Conservation (phyloP, 257 asterid genomes). For the Coffea canephora region DNA sequence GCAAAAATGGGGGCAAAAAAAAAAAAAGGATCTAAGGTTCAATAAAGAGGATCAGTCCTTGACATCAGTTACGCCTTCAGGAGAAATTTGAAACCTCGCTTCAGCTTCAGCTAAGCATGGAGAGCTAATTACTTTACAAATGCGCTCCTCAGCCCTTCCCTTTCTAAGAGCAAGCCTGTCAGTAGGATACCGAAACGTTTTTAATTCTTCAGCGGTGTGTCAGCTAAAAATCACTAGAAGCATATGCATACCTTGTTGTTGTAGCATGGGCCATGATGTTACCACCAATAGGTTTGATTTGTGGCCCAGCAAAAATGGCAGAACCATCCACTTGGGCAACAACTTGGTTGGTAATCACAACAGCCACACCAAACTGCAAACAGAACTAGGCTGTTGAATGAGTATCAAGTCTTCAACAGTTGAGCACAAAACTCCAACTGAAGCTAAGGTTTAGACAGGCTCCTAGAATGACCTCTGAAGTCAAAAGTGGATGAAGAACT, state of each 20-base stretch:
- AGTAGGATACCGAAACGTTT: background rate
- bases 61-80: slow-evolving; percentile 80
- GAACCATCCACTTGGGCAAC: slow-evolving; percentile 99
- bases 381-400: background rate
- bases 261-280: slow-evolving; percentile 98
- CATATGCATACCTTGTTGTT: slow-evolving; percentile 60
- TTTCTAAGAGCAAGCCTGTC: slow-evolving; percentile 81
- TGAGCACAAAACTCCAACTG: background rate
- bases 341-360: slow-evolving; percentile 94
- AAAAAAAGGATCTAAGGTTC: background rate
- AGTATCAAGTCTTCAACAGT: background rate
- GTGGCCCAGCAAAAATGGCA: slow-evolving; percentile 88
- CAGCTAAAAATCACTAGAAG: background rate
- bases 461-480: background rate
- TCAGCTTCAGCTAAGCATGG: slow-evolving; percentile 97
- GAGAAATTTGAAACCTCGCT: slow-evolving; percentile 84
- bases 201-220: background rate
- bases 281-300: slow-evolving; percentile 90
- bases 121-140: slow-evolving; percentile 91
- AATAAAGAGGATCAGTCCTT: slow-evolving; percentile 48
- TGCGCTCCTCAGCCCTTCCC: slow-evolving; percentile 94
- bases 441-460: background rate
- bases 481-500: background rate
- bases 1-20: background rate
- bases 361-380: slow-evolving; percentile 87